Conservation (phyloP, 805 yeast genomes). For the Barnettozyma salicaria region DNA sequence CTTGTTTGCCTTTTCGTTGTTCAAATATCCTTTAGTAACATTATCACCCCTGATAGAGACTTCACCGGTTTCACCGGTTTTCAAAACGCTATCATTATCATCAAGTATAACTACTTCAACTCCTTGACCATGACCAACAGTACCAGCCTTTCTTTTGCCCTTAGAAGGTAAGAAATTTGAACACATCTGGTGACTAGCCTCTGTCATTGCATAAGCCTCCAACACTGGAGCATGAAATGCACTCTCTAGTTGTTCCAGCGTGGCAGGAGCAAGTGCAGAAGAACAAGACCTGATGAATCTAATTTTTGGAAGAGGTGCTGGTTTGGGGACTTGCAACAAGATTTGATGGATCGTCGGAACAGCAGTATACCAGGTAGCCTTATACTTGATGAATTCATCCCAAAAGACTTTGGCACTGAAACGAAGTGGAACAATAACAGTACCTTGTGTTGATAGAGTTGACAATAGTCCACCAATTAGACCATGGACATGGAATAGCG, state of each 20-base stretch:
- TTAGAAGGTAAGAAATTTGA: conserved; percentile 65
- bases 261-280: conserved; percentile 61
- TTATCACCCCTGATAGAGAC: conserved; percentile 62
- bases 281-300: conserved; percentile 71
- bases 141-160: conserved; percentile 59
- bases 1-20: conserved; percentile 63
- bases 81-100: conserved; percentile 39
- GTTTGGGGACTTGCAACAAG: conserved; percentile 46
- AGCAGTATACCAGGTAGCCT: conserved; percentile 68
- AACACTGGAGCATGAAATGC: conserved; percentile 60
- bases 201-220: conserved; percentile 80
- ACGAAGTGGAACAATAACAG: conserved; percentile 53
- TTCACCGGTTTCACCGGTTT: conserved; percentile 58
- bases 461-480: conserved; percentile 59
- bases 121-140: conserved; percentile 70
- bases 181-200: conserved; percentile 76
- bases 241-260: conserved; percentile 50
- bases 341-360: conserved; percentile 75
- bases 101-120: conserved; percentile 56
- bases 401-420: conserved; percentile 61
- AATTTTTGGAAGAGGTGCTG: conserved; percentile 45
- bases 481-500: conserved; percentile 74
- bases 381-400: conserved; percentile 43
- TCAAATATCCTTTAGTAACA: conserved; percentile 66
- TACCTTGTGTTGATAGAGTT: conserved; percentile 54